Evolutionary conservation across 164 flowering plant genomes (phyloP).

Genomic region (Annona cherimola): DNA sequence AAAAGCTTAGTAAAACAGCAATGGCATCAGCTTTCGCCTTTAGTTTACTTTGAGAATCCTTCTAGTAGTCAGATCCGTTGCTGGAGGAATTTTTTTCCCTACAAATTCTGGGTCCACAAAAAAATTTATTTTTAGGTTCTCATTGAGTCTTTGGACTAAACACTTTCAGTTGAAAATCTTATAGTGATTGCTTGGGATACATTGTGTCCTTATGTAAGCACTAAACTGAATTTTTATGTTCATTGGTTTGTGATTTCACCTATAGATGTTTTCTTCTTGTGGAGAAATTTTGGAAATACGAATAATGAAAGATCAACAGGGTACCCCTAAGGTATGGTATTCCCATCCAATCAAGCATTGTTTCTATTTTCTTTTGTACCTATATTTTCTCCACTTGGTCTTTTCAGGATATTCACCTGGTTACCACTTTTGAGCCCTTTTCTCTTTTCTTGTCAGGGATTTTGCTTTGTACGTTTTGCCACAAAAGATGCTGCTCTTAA

Average conservation of each 20-base stretch:
- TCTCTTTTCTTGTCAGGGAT: slow-evolving; percentile 24
- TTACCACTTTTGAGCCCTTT: background rate
- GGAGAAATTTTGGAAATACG: slow-evolving; percentile 39
- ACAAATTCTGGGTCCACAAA: background rate
- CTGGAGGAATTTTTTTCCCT: background rate
- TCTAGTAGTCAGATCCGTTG: background rate
- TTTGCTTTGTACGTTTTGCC: slow-evolving; percentile 36
- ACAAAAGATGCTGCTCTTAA: slow-evolving; percentile 32
- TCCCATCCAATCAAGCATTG: background rate
- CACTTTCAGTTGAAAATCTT: background rate
- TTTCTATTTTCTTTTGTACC: background rate
- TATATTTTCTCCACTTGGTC: background rate
- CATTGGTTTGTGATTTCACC: background rate
- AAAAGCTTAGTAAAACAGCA: too few species aligned
- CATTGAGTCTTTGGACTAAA: too few species aligned
- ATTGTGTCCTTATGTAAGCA: background rate
- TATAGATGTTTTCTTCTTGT: slow-evolving; percentile 28
- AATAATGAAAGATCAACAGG: slow-evolving; percentile 29
- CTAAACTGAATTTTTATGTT: background rate
- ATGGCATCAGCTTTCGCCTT: background rate
- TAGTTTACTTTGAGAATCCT: background rate
- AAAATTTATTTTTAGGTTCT: too few species aligned
- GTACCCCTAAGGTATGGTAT: slow-evolving; percentile 28
- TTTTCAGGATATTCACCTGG: background rate
- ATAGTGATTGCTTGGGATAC: background rate